Percentiles rank a stretch among this genome's conserved stretches.
These are phyloP conservation scores for Kurtzmaniella quercitrusa DNA, from an alignment of 1,139 yeast species.

Conservation along the genomic window DNA sequence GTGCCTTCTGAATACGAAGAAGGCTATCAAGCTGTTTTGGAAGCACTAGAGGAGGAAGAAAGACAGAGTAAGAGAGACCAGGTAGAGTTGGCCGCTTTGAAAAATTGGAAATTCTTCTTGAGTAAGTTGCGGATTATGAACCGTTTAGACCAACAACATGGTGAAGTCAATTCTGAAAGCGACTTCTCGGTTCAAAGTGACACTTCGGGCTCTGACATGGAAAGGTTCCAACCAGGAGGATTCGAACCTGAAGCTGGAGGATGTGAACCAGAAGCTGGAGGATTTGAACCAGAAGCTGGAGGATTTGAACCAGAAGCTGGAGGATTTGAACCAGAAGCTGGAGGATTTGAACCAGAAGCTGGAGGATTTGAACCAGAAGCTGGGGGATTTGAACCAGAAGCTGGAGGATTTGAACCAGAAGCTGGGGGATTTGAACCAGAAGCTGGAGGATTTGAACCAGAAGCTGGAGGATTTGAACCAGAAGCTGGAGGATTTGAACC, in stretches of 20 bases:
- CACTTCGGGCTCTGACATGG: constrained; percentile 7
- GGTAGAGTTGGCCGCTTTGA: constrained; percentile 50
- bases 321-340: constrained; percentile 7
- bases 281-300: constrained; percentile 9
- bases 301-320: constrained; percentile 6
- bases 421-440: constrained; percentile 5
- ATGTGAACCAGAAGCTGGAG: constrained; percentile 14
- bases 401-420: constrained; percentile 11
- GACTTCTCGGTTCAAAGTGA: constrained; percentile 1
- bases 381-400: constrained; percentile 4
- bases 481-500: no score
- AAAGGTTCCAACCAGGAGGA: constrained; percentile 9
- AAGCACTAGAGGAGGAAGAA: constrained; percentile 53
- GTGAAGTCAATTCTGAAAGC: constrained; percentile 34
- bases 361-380: constrained; percentile 5
- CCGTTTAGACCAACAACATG: constrained; percentile 66
- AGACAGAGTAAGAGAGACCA: constrained; percentile 44
- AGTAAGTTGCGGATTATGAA: constrained; percentile 67
- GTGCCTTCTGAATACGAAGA: constrained; percentile 62
- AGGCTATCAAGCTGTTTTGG: constrained; percentile 58
- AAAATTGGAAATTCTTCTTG: constrained; percentile 70
- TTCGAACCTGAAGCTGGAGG: constrained; percentile 6
- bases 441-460: no score
- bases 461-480: no score
- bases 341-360: constrained; percentile 6